These are phyloP conservation scores for Lagerstroemia speciosa DNA, from an alignment of 345 rosid genomes.

Conservation along the genomic window DNA sequence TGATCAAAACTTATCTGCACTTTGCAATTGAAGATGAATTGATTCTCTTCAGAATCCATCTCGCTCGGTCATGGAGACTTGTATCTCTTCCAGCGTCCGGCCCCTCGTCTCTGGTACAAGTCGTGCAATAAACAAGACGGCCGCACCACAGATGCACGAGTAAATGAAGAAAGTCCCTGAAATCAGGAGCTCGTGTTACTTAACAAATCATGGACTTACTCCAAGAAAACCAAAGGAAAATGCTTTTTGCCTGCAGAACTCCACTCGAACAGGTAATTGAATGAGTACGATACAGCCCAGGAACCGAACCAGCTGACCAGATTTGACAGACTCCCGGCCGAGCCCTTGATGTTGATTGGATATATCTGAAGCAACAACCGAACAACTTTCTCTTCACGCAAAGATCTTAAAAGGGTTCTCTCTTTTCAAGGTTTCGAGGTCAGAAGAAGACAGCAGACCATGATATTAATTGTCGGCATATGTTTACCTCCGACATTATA, in stretches of 20 bases:
- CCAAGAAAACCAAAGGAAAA: not conserved
- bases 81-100: constrained; percentile 52
- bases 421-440: not conserved
- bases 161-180: constrained; percentile 38
- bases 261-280: constrained; percentile 41
- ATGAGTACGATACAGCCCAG: constrained; percentile 38
- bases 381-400: not conserved
- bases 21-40: too few relatives aligned
- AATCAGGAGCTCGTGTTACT: not conserved
- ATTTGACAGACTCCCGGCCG: constrained; percentile 47
- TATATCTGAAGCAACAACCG: constrained; percentile 2
- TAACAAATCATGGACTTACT: not conserved
- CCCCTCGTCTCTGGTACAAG: constrained; percentile 59
- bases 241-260: constrained; percentile 31
- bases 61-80: constrained; percentile 23
- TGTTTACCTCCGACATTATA: constrained; percentile 68
- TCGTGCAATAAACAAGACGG: constrained; percentile 28
- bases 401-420: not conserved
- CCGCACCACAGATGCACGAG: constrained; percentile 16
- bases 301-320: constrained; percentile 41
- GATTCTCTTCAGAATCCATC: too few relatives aligned
- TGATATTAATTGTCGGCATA: too few relatives aligned
- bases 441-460: not conserved
- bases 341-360: constrained; percentile 27
- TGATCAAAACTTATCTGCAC: too few relatives aligned